Percentiles rank a stretch among this genome's conserved stretches.
These are phyloP conservation scores for Hygrocybe punicea DNA, from an alignment of 768 basidiomycete genomes.

Conservation along the genomic window DNA sequence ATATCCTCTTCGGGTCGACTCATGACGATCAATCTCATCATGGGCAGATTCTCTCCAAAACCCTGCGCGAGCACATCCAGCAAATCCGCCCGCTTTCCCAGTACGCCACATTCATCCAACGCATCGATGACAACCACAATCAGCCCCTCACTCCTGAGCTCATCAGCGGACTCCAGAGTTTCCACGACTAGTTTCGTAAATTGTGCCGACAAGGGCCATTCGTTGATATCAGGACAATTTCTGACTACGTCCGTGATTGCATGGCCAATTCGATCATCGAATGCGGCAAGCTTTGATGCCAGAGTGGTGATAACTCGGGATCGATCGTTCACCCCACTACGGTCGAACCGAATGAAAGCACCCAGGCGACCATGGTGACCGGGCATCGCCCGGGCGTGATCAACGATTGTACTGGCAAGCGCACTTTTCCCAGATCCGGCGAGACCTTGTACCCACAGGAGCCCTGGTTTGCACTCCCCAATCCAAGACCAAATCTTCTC, in stretches of 20 bases:
- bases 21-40: no score
- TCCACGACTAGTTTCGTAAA: not conserved
- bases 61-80: not conserved
- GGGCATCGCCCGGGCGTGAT: not conserved
- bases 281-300: slow-evolving; percentile 4
- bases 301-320: slow-evolving; percentile 8
- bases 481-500: slow-evolving; percentile 2
- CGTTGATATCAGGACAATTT: not conserved
- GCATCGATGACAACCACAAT: not conserved
- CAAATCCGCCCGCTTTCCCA: not conserved
- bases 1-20: no score
- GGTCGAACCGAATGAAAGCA: slow-evolving; percentile 11
- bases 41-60: not conserved
- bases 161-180: not conserved
- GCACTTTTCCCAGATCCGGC: slow-evolving; percentile 14
- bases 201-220: not conserved
- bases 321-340: slow-evolving; percentile 9
- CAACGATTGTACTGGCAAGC: slow-evolving; percentile 12
- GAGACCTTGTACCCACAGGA: not conserved
- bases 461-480: not conserved
- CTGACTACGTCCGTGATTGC: not conserved
- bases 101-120: not conserved
- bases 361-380: slow-evolving; percentile 10
- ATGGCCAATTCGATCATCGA: not conserved
- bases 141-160: not conserved